Percentiles rank a stretch among this genome's conserved stretches.
These are phyloP conservation scores for Calonectria pteridis DNA, from an alignment of 2,329 filamentous ascomycete genomes.

Conservation along the genomic window DNA sequence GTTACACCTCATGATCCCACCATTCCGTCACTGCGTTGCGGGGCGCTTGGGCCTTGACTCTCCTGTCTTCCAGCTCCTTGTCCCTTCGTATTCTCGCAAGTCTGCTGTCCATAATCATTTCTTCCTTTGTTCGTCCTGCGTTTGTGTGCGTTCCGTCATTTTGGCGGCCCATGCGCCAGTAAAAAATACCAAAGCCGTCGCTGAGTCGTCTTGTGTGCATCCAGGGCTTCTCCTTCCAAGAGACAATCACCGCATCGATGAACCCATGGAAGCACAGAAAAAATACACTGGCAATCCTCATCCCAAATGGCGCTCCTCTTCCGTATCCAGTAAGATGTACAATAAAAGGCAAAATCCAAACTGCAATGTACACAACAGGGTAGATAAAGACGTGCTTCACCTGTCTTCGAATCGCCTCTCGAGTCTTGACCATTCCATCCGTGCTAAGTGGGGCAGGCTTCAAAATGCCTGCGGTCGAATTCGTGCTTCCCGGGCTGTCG, in stretches of 20 bases:
- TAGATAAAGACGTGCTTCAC: slow-evolving; percentile 82
- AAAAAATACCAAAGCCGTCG: slow-evolving; percentile 23
- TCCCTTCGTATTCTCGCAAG: slow-evolving; percentile 62
- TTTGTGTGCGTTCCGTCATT: slow-evolving; percentile 32
- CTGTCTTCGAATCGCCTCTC: slow-evolving; percentile 73
- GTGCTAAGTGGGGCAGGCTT: slow-evolving; percentile 36
- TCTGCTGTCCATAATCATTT: slow-evolving; percentile 64
- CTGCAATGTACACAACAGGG: slow-evolving; percentile 76
- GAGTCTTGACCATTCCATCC: slow-evolving; percentile 52
- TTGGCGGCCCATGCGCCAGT: slow-evolving; percentile 26
- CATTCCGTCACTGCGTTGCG: slow-evolving; percentile 41
- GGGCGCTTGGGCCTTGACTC: slow-evolving; percentile 6
- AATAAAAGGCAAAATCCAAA: slow-evolving; percentile 80
- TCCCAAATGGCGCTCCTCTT: slow-evolving; percentile 62
- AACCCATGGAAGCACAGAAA: slow-evolving; percentile 75
- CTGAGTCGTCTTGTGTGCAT: slow-evolving; percentile 37
- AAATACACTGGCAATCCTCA: slow-evolving; percentile 67
- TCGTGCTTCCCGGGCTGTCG: slow-evolving; percentile 32
- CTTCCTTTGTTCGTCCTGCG: slow-evolving; percentile 63
- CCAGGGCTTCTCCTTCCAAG: slow-evolving; percentile 79
- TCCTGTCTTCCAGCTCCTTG: slow-evolving; percentile 56
- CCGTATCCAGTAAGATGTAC: slow-evolving; percentile 65
- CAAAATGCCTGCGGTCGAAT: slow-evolving; percentile 27
- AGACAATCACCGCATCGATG: slow-evolving; percentile 77
- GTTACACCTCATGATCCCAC: slow-evolving; percentile 46